Percentiles rank a stretch among this genome's conserved stretches.
phyloP scores from a whole-genome alignment of 768 basidiomycete genomes.

The Udeniomyces megalosporus region DNA sequence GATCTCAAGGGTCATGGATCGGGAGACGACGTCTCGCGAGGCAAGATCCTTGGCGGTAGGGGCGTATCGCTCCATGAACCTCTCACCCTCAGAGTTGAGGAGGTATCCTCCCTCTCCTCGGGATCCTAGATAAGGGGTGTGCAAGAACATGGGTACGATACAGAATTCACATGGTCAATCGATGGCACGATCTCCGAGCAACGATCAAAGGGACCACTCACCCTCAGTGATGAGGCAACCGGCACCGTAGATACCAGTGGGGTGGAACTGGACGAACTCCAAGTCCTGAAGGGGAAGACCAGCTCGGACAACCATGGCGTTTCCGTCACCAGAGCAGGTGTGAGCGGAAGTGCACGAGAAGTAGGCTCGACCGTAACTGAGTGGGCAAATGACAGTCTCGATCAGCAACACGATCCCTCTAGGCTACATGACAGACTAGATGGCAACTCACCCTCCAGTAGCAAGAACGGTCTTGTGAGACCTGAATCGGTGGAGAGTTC shows the following conservation, averaged over 20 bases:
- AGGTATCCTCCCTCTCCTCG: conserved; percentile 98
- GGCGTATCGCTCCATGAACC: conserved; percentile 99
- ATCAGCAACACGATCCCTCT: background rate
- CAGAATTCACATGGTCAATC: no score
- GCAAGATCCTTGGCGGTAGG: conserved; percentile 99
- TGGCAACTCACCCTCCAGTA: conserved; percentile 52
- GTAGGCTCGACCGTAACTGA: conserved; percentile 17
- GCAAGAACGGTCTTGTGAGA: conserved; percentile 96
- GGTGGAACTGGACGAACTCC: conserved; percentile 99
- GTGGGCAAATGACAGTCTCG: no score
- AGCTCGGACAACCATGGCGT: conserved; percentile 94
- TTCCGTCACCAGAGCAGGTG: conserved; percentile 97
- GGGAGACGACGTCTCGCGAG: conserved; percentile 96
- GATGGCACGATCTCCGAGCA: background rate
- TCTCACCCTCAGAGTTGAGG: conserved; percentile 93
- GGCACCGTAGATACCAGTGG: conserved; percentile 97
- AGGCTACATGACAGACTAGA: background rate
- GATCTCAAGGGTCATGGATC: conserved; percentile 97
- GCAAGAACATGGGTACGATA: no score
- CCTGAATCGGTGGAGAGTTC: conserved; percentile 95
- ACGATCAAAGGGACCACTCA: conserved; percentile 25
- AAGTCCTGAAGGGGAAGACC: conserved; percentile 91
- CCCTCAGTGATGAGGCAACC: conserved; percentile 98
- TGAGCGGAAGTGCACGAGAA: conserved; percentile 78
- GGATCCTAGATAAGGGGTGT: conserved; percentile 48